Evolutionary conservation across 1,284 basidiomycete species (phyloP).

Genomic region (Taiwanofungus camphoratus): DNA sequence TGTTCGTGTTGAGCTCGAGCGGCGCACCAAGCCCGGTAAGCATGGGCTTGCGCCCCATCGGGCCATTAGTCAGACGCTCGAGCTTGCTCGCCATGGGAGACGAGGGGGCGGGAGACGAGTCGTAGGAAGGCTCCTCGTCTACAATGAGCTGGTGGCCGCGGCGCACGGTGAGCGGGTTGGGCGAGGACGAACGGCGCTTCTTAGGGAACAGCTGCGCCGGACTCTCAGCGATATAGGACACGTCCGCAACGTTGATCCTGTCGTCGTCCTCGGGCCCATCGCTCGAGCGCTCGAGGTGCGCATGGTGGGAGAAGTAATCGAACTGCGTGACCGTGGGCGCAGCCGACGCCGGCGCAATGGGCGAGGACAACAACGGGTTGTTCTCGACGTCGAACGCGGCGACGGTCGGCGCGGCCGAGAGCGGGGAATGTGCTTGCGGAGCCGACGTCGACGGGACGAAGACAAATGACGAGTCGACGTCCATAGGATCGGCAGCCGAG

Average conservation of each 20-base stretch:
- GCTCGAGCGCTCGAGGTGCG: conserved; percentile 59
- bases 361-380: conserved; percentile 25
- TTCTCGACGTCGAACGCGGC: conserved; percentile 25
- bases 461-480: conserved; percentile 53
- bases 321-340: conserved; percentile 49
- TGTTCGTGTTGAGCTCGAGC: conserved; percentile 35
- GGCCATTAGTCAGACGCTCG: conserved; percentile 48
- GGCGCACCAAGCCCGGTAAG: conserved; percentile 57
- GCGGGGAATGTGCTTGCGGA: conserved; percentile 19
- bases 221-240: conserved; percentile 31
- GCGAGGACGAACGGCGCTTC: conserved; percentile 68
- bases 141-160: conserved; percentile 23
- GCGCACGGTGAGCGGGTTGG: conserved; percentile 39
- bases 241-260: conserved; percentile 1
- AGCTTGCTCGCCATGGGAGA: conserved; percentile 63
- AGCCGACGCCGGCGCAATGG: conserved; percentile 43
- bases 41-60: conserved; percentile 48
- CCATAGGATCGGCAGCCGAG: conserved; percentile 56
- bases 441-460: conserved; percentile 19
- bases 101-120: conserved; percentile 53
- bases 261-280: conserved; percentile 36
- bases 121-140: conserved; percentile 25
- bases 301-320: too few species aligned
- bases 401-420: conserved; percentile 25
- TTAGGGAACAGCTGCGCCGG: conserved; percentile 43